phyloP scores from a whole-genome alignment of 1,284 basidiomycete species.

The Leccinum fuscescens region DNA sequence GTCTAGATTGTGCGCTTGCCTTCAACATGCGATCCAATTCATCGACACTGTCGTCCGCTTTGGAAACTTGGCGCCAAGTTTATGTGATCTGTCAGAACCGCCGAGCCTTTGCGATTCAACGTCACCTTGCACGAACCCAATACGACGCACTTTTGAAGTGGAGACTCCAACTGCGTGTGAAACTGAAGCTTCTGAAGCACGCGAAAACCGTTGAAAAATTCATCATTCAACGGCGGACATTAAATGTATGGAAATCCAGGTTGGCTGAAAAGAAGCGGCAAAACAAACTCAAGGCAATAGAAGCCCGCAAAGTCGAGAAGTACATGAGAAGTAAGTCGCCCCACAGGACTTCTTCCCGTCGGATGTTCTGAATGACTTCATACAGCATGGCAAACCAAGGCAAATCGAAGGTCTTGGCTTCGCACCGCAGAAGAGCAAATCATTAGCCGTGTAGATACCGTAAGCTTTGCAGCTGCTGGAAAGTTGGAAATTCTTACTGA shows the following conservation, averaged over 20 bases:
- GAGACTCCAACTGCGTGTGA: constrained; percentile 55
- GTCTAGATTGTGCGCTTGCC: constrained; percentile 50
- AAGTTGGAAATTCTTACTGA: constrained; percentile 4
- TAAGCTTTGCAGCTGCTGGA: constrained; percentile 5
- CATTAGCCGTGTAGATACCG: constrained; percentile 16
- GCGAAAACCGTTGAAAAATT: constrained; percentile 58
- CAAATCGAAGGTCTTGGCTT: constrained; percentile 24
- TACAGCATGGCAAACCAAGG: constrained; percentile 50
- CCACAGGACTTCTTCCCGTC: constrained; percentile 2
- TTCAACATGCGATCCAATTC: constrained; percentile 50
- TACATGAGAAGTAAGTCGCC: constrained; percentile 47
- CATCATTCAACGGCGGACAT: constrained; percentile 50
- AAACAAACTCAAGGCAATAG: constrained; percentile 45
- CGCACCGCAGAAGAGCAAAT: constrained; percentile 32
- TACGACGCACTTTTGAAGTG: constrained; percentile 53
- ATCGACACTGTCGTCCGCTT: constrained; percentile 36
- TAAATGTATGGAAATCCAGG: constrained; percentile 51
- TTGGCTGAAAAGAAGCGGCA: constrained; percentile 49
- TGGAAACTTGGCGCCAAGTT: constrained; percentile 52
- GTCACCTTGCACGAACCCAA: constrained; percentile 44
- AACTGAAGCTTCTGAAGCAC: constrained; percentile 52
- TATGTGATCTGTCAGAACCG: constrained; percentile 51
- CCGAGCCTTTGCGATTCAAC: constrained; percentile 49
- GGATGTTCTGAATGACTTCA: constrained; percentile 14
- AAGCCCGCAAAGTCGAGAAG: constrained; percentile 38